Conservation (phyloP, 2,329 filamentous ascomycete genomes). For the Phialophora expanda region DNA sequence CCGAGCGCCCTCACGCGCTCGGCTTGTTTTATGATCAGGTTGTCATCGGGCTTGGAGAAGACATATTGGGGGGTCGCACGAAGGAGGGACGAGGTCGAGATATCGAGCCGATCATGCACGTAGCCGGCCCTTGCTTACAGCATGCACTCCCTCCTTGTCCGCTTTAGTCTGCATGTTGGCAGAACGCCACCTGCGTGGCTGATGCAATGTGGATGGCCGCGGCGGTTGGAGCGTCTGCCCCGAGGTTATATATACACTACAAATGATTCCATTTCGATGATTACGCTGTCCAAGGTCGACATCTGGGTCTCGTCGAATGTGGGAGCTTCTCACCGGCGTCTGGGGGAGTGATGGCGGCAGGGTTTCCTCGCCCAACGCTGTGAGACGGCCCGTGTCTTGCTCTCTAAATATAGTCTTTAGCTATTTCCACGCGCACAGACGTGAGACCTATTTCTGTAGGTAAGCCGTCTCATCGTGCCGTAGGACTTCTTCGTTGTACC, state of each 20-base stretch:
- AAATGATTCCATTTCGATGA: background rate
- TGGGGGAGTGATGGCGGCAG: background rate
- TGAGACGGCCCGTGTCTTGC: slow-evolving; percentile 3
- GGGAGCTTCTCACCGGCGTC: background rate
- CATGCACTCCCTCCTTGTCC: slow-evolving; percentile 5
- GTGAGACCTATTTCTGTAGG: background rate
- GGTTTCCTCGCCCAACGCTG: background rate
- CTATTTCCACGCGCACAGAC: background rate
- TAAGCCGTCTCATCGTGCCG: background rate
- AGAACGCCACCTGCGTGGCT: slow-evolving; percentile 10
- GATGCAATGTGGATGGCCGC: background rate
- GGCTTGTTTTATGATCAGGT: slow-evolving; percentile 2
- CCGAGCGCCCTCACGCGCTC: background rate
- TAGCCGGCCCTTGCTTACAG: slow-evolving; percentile 9
- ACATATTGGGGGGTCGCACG: slow-evolving; percentile 5
- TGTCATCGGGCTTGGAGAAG: slow-evolving; percentile 16
- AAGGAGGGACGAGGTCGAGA: slow-evolving; percentile 16
- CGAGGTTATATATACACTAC: background rate
- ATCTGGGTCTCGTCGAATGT: background rate
- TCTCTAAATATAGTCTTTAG: slow-evolving; percentile 1
- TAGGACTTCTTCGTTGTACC: background rate
- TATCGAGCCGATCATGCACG: slow-evolving; percentile 20
- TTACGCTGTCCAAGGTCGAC: background rate
- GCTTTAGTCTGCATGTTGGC: slow-evolving; percentile 17
- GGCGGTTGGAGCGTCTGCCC: background rate